Conservation (phyloP, 1,139 yeast species). For the Groenewaldozyma auringiensis region DNA sequence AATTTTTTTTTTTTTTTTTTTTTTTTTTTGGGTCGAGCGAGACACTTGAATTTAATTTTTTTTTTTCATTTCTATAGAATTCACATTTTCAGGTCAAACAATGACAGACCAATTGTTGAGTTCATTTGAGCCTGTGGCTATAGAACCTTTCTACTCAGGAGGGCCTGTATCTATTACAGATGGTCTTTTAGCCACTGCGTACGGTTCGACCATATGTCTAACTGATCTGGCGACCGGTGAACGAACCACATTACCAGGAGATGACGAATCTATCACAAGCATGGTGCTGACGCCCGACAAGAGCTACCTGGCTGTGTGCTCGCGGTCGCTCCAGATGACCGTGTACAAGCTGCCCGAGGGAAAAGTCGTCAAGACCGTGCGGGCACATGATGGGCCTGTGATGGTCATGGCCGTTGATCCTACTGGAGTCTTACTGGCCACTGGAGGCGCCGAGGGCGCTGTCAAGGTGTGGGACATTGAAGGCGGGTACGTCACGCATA, state of each 20-base stretch:
- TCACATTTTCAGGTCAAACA: too few relatives aligned
- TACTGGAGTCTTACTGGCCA: slow-evolving; percentile 79
- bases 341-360: slow-evolving; percentile 43
- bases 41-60: too few relatives aligned
- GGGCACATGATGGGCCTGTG: slow-evolving; percentile 62
- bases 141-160: slow-evolving; percentile 79
- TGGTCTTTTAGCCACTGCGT: slow-evolving; percentile 72
- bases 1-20: background rate
- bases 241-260: slow-evolving; percentile 64
- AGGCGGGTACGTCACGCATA: slow-evolving; percentile 83
- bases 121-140: slow-evolving; percentile 35
- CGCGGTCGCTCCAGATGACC: slow-evolving; percentile 77
- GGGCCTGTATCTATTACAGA: slow-evolving; percentile 66
- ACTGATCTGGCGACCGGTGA: slow-evolving; percentile 55
- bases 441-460: slow-evolving; percentile 93
- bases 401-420: slow-evolving; percentile 69
- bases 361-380: slow-evolving; percentile 31
- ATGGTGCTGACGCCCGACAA: slow-evolving; percentile 75
- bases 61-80: too few relatives aligned
- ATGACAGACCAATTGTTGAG: background rate
- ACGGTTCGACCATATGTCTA: slow-evolving; percentile 62
- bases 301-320: slow-evolving; percentile 55
- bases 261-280: slow-evolving; percentile 75
- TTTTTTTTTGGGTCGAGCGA: background rate
- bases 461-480: slow-evolving; percentile 90